phyloP scores from a whole-genome alignment of 495 filamentous ascomycete species.

The Cercophora sp. region DNA sequence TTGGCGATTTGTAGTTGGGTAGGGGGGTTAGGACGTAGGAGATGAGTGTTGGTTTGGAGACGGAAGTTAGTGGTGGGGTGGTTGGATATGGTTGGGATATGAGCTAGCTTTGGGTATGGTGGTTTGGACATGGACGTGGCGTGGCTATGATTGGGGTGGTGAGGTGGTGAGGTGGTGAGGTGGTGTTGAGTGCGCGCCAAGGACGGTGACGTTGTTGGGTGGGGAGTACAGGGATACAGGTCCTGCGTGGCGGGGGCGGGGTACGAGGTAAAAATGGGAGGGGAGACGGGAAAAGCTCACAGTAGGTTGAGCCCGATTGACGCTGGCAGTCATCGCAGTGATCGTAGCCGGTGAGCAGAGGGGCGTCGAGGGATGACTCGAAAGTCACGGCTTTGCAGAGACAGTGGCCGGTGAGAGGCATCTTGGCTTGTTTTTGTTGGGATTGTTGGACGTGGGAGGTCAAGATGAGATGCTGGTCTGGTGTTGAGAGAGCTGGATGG shows the following conservation, averaged over 20 bases:
- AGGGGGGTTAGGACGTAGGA: background rate
- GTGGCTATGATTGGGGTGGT: background rate
- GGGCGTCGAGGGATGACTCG: conserved; percentile 51
- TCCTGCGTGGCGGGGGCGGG: background rate
- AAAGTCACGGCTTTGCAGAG: conserved; percentile 68
- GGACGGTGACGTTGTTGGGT: background rate
- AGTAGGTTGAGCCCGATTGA: conserved; percentile 65
- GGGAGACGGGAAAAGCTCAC: conserved; percentile 32
- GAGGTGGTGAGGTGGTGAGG: background rate
- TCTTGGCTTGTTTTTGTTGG: conserved; percentile 33
- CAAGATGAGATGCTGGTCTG: background rate
- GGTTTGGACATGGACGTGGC: background rate
- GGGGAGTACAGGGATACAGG: background rate
- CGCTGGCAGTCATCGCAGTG: conserved; percentile 73
- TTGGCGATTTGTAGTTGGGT: background rate
- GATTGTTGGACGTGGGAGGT: background rate
- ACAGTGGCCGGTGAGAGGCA: conserved; percentile 66
- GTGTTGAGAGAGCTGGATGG: too few relatives aligned
- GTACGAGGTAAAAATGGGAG: background rate
- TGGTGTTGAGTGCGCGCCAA: background rate
- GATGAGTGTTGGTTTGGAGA: background rate
- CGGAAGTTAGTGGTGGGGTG: too few relatives aligned
- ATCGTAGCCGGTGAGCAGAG: conserved; percentile 58
- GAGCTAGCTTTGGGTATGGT: background rate
- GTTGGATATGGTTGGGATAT: background rate